These are phyloP conservation scores for Gossypium davidsonii DNA, from an alignment of 441 rosid genomes.

Conservation along the genomic window DNA sequence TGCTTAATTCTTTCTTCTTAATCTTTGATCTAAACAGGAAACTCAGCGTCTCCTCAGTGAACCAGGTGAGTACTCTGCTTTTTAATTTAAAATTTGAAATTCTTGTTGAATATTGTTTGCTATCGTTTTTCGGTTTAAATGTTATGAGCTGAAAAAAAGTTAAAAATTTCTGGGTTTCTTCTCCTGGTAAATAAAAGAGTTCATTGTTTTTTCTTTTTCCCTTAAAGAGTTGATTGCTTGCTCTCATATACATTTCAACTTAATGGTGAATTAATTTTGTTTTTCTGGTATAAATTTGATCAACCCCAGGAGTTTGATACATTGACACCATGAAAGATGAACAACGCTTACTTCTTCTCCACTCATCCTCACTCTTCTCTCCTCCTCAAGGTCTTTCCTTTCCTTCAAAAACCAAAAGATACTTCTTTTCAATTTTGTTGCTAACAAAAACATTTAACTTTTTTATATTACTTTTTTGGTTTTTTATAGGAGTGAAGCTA, in stretches of 20 bases:
- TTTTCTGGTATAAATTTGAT: background rate
- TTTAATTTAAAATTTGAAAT: background rate
- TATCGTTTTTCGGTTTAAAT: too few relatives aligned
- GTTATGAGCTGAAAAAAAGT: too few relatives aligned
- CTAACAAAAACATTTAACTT: background rate
- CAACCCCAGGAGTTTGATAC: background rate
- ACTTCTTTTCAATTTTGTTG: background rate
- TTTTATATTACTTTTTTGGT: background rate
- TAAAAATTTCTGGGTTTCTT: background rate
- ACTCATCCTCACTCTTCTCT: background rate
- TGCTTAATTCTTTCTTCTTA: slow-evolving; percentile 3
- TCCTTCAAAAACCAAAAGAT: background rate
- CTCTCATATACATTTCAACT: too few relatives aligned
- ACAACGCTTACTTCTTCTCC: background rate
- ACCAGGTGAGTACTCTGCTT: slow-evolving; percentile 53
- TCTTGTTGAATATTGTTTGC: background rate
- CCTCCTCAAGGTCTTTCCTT: background rate
- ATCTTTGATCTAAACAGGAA: slow-evolving; percentile 43
- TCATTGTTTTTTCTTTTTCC: background rate
- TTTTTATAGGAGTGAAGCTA: slow-evolving; percentile 41
- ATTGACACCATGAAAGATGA: background rate
- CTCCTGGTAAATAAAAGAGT: background rate
- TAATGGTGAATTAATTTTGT: background rate
- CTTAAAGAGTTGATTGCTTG: background rate
- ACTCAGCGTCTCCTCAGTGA: slow-evolving; percentile 96